Conservation (phyloP, 345 rosid species). For the Clarkia xantiana region DNA sequence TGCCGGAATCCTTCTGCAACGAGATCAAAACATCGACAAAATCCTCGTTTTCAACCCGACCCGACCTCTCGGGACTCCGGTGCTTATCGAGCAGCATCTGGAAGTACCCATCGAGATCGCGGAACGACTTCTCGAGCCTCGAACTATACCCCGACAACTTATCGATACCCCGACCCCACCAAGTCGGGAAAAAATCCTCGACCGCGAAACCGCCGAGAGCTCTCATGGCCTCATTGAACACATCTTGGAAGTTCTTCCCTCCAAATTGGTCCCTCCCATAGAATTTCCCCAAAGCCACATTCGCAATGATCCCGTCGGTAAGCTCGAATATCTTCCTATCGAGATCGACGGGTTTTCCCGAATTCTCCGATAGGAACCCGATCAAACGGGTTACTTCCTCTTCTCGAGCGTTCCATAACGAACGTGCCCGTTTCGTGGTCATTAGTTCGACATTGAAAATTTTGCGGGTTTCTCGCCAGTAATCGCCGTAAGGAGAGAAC, state of each 20-base stretch:
- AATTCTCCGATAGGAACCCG: conserved; percentile 1
- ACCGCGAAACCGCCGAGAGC: conserved; percentile 19
- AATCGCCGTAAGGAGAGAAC: conserved; percentile 21
- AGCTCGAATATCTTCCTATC: conserved; percentile 4
- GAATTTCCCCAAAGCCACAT: conserved; percentile 9
- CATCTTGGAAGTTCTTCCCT: conserved; percentile 10
- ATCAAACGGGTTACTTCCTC: conserved; percentile 15
- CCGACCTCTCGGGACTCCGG: conserved; percentile 12
- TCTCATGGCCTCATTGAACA: conserved; percentile 13
- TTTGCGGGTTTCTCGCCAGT: conserved; percentile 17
- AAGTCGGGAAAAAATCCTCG: conserved; percentile 17
- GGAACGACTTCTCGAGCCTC: conserved; percentile 21
- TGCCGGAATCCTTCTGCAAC: conserved; percentile 17
- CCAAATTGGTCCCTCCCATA: conserved; percentile 10
- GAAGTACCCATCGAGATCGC: conserved; percentile 21
- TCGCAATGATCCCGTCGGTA: conserved; percentile 5
- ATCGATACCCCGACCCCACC: conserved; percentile 25
- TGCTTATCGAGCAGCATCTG: conserved; percentile 26
- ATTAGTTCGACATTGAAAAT: conserved; percentile 12
- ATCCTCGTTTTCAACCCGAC: conserved; percentile 15
- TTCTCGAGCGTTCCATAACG: conserved; percentile 13
- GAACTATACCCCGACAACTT: conserved; percentile 15
- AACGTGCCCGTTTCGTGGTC: conserved; percentile 10
- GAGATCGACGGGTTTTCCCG: conserved; percentile 6
- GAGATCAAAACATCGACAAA: conserved; percentile 31